Base-by-base conservation (phyloP, 1,284 basidiomycete species). In the Peniophora sp. region DNA sequence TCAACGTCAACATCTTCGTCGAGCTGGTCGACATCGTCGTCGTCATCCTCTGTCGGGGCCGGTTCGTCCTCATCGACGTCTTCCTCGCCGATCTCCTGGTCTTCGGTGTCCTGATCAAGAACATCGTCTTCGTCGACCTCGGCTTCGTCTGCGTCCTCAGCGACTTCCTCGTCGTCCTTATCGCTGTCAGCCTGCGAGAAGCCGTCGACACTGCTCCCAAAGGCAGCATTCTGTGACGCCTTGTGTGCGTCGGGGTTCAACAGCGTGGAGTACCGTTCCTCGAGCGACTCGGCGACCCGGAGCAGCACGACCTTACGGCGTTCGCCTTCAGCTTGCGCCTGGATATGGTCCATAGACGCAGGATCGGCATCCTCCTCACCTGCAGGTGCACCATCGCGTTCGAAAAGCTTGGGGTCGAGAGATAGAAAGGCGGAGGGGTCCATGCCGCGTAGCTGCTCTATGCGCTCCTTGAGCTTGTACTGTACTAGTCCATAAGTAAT, bases 381-480 rank as follows among this genome's bases (percentile, higher is more conserved):
- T 24, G 55, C 56, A 22, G 14, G 17, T 23, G 58, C 60, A 43
- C 65, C 64, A 6, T 62, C 60, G 24, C 65, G 57, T 24, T 12
- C 68, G 62, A 18, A 49, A 6, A 32, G 12, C 27, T 32, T 32
- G 27, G 27, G 6, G 18, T 41, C 76, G 43, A 88, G 69, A 24
- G 71, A 60, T 35, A 87, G 74, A 64, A 90, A 91, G 1, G 83
- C 80, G 47, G 75, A 66, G 42, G 76, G 65, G 55, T 92, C 88
- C 78, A 89, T 85, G 17, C 70, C 74, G 54, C 78, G 80, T 52
- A 96, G 73, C 62, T 93, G 84, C 44, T 95, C 92, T 55, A 95
- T 88, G 32, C 92, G 81, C 60, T 91, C 83, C 60, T 87, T 85
- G 60, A 97, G 81, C 65, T 93, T 94, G 70, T 93, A 91, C 27